A percentile compares a stretch with the other conserved stretches of the same genome.
Conservation (phyloP, 2,329 filamentous ascomycete species). For the Madurella fahalii region DNA sequence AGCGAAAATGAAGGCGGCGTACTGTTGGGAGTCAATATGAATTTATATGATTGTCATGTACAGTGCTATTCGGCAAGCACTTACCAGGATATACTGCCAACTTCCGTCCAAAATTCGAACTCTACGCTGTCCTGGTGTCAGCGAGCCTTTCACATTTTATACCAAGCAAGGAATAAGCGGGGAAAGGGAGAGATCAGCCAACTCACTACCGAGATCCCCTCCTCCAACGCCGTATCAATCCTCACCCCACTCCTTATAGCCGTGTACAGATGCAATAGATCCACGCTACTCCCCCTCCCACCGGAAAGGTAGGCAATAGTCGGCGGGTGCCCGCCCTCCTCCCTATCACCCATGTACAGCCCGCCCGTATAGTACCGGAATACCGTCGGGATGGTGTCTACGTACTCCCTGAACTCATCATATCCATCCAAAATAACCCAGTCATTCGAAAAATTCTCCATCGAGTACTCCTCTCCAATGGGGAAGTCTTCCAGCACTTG, state of each 20-base stretch:
- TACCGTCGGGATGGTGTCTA: constrained; percentile 35
- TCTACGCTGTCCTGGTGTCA: neutral
- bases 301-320: constrained; percentile 8
- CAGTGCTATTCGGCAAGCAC: neutral
- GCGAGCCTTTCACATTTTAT: neutral
- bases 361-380: constrained; percentile 1
- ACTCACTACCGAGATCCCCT: neutral
- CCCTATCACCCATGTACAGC: constrained; percentile 16
- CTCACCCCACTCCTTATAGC: constrained; percentile 9
- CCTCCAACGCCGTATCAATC: neutral
- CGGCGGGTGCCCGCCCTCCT: constrained; percentile 3
- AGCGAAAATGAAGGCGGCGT: constrained; percentile 39
- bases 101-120: neutral
- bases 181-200: too few relatives aligned
- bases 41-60: too few relatives aligned
- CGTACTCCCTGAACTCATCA: constrained; percentile 49
- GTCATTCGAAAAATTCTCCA: constrained; percentile 20
- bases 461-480: constrained; percentile 5
- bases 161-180: too few relatives aligned
- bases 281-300: neutral
- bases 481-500: constrained; percentile 11
- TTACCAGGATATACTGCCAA: constrained; percentile 25
- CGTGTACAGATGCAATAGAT: constrained; percentile 15
- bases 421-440: constrained; percentile 44
- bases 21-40: neutral